A percentile compares a stretch with the other conserved stretches of the same genome.
Conservation (phyloP, 257 asterid species). For the Salvia splendens region DNA sequence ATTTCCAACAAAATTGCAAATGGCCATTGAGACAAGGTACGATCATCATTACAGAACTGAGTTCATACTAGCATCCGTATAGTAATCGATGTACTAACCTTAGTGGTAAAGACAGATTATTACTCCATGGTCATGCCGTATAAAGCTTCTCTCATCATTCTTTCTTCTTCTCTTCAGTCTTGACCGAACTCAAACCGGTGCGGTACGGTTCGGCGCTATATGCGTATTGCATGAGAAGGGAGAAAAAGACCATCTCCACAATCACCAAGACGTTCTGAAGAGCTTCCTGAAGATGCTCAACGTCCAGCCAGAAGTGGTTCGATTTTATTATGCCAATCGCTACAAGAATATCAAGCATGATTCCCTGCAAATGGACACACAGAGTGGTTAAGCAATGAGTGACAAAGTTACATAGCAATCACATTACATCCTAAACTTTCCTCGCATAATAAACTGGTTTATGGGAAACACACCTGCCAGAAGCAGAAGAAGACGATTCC, state of each 20-base stretch:
- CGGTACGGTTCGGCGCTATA: slow-evolving; percentile 83
- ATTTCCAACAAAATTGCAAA: too few relatives aligned
- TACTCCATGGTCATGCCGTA: slow-evolving; percentile 6
- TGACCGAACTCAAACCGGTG: slow-evolving; percentile 36
- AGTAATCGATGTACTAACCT: neutral
- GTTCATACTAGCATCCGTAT: too few relatives aligned
- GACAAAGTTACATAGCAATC: too few relatives aligned
- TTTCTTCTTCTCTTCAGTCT: slow-evolving; percentile 40
- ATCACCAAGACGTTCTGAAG: slow-evolving; percentile 77
- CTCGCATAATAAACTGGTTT: slow-evolving; percentile 3
- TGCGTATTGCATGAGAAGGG: slow-evolving; percentile 75
- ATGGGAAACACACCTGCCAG: slow-evolving; percentile 79
- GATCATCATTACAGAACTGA: too few relatives aligned
- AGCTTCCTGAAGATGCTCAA: slow-evolving; percentile 80
- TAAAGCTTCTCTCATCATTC: slow-evolving; percentile 34
- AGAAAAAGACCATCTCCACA: slow-evolving; percentile 90
- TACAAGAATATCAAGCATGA: slow-evolving; percentile 65
- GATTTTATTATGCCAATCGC: slow-evolving; percentile 72
- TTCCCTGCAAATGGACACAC: slow-evolving; percentile 54
- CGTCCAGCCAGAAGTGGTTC: slow-evolving; percentile 84
- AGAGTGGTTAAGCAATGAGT: too few relatives aligned
- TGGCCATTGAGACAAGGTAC: too few relatives aligned
- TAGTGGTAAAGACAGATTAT: neutral
- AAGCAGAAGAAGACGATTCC: slow-evolving; percentile 98
- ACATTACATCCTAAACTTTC: neutral